Base-by-base conservation (phyloP, 768 basidiomycete genomes). In the Erythrobasidium yunnanense region DNA sequence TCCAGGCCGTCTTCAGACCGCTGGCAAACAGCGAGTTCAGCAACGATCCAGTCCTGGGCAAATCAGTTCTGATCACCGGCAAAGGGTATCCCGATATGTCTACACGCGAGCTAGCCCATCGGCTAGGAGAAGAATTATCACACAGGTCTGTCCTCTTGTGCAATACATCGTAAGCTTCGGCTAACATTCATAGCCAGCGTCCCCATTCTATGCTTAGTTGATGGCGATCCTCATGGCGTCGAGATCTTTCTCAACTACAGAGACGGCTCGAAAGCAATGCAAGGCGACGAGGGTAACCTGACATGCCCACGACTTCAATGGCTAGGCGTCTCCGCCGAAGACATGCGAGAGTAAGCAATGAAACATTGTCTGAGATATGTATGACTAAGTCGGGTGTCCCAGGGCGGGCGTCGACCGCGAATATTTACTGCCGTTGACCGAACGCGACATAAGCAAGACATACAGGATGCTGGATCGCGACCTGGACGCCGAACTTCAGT, bases 51-150 rank as follows among this genome's bases (percentile, higher is more conserved):
- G 78, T n/a, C 33, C 29, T 46, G 42, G 0, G 68, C 54, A n/a
- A 54, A 0, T 71, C 72, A 0, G 45, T 75, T 15, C 30, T 75
- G 13, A 32, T 74, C 30, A 73, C 73, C 7, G 95, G 95, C 0
- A 97, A 95, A 75, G 95, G 95, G 1, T 97, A 93, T 76, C 95
- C 95, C 0, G 95, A 99, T 73, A 77, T 95, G 2, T 86, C 90
- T 1, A 93, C 95, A 0, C 81, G 90, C 5, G 85, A 92, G 69
- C 80, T 97, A 5, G 82, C 92, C 49, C 83, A 84, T 65, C 83
- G 81, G 0, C 79, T 97, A 1, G 81, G 86, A 0, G 81, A 84
- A 38, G 81, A 81, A 33, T 80, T 90, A 20, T 85, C 86, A 1
- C 49, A 75, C 45, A 77, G 76, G 90, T 88, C 74, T 70, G 77